These are phyloP conservation scores for Corylus heterophylla DNA, from an alignment of 306 rosid species.

Conservation along the genomic window DNA sequence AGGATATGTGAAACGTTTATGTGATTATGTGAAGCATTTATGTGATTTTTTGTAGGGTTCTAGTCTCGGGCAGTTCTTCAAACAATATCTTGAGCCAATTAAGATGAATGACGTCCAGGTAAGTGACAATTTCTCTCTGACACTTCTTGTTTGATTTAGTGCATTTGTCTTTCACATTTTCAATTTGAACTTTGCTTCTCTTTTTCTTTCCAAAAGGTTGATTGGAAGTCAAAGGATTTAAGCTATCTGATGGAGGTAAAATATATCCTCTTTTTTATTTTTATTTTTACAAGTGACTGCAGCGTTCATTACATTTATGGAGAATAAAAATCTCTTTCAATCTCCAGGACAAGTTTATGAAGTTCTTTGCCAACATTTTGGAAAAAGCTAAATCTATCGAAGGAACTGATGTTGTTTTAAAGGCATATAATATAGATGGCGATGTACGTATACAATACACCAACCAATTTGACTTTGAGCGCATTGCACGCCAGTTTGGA, in stretches of 20 bases:
- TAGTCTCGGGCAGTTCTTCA: conserved; percentile 87
- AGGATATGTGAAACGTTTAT: conserved; percentile 15
- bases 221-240: conserved; percentile 87
- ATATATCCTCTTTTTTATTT: conserved; percentile 15
- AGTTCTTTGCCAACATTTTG: conserved; percentile 60
- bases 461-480: conserved; percentile 69
- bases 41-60: conserved; percentile 69
- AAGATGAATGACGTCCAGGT: conserved; percentile 83
- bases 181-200: conserved; percentile 30
- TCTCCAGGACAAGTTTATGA: conserved; percentile 61
- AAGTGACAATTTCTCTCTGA: conserved; percentile 14
- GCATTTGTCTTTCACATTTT: conserved; percentile 24
- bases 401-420: conserved; percentile 71
- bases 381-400: conserved; percentile 64
- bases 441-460: conserved; percentile 69
- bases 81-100: conserved; percentile 90
- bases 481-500: conserved; percentile 78
- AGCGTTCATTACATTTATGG: conserved; percentile 21
- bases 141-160: conserved; percentile 7
- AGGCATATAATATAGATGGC: conserved; percentile 66
- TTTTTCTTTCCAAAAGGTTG: conserved; percentile 54
- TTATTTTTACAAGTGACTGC: conserved; percentile 2
- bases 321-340: conserved; percentile 26
- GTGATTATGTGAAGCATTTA: not conserved
- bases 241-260: conserved; percentile 90